Conservation (phyloP, 1,284 basidiomycete genomes). For the Coniferiporia weirii region DNA sequence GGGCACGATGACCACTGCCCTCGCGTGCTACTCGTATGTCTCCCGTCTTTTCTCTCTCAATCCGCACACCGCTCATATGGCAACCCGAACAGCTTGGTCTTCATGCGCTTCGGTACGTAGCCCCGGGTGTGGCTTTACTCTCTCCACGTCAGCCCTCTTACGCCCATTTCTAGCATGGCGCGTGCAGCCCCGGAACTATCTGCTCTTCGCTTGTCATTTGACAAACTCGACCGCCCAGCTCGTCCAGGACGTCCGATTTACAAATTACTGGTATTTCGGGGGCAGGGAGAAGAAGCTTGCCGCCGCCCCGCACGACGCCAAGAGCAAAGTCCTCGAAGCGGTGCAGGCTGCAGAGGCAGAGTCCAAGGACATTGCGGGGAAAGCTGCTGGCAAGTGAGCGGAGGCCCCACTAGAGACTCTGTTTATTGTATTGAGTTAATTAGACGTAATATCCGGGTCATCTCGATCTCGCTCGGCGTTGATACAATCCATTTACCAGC, state of each 20-base stretch:
- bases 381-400: slow-evolving; percentile 9
- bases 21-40: slow-evolving; percentile 87
- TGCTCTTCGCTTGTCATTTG: slow-evolving; percentile 87
- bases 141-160: too few species aligned
- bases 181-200: slow-evolving; percentile 91
- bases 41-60: slow-evolving; percentile 5
- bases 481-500: background rate
- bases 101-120: slow-evolving; percentile 86
- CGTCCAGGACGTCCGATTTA: slow-evolving; percentile 77
- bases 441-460: background rate
- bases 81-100: slow-evolving; percentile 62
- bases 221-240: slow-evolving; percentile 88
- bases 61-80: slow-evolving; percentile 9
- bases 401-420: background rate
- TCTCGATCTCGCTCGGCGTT: background rate
- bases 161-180: slow-evolving; percentile 68
- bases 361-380: slow-evolving; percentile 12
- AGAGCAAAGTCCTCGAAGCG: slow-evolving; percentile 47
- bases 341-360: slow-evolving; percentile 31
- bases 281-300: slow-evolving; percentile 62
- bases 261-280: slow-evolving; percentile 85
- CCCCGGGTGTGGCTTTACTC: background rate
- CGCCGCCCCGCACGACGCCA: slow-evolving; percentile 22
- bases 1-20: slow-evolving; percentile 89
- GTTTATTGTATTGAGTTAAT: slow-evolving; percentile 6